These are phyloP conservation scores for Plantago lanceolata DNA, from an alignment of 305 asterid genomes.

Conservation along the genomic window DNA sequence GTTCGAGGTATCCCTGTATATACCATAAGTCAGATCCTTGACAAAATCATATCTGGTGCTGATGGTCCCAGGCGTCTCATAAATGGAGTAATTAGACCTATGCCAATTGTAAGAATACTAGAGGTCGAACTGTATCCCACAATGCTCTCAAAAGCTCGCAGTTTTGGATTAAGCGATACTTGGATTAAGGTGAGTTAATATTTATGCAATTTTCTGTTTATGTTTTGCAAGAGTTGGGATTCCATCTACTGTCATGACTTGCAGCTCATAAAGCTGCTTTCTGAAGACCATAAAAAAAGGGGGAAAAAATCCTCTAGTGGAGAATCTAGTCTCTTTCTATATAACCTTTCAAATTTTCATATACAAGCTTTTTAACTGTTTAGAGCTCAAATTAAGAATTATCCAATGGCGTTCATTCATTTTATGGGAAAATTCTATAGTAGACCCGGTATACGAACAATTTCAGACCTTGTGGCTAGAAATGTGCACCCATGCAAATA, in stretches of 20 bases:
- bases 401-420: not conserved
- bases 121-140: constrained; percentile 98
- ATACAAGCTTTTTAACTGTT: not conserved
- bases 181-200: constrained; percentile 78
- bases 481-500: no score
- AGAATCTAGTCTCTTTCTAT: not conserved
- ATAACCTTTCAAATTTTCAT: not conserved
- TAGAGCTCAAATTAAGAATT: not conserved
- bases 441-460: no score
- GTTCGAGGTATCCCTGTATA: constrained; percentile 92
- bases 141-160: constrained; percentile 97
- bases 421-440: no score
- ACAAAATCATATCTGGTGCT: constrained; percentile 56
- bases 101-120: constrained; percentile 80
- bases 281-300: no score
- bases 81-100: constrained; percentile 79
- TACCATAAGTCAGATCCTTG: constrained; percentile 68
- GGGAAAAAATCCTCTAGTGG: not conserved
- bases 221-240: constrained; percentile 16
- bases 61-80: constrained; percentile 67
- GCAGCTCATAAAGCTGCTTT: not conserved
- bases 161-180: constrained; percentile 86
- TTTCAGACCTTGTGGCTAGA: no score
- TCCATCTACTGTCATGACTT: constrained; percentile 5
- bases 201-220: constrained; percentile 18